Conservation (phyloP, 2,329 filamentous ascomycete genomes). For the Trichoderma sp. region DNA sequence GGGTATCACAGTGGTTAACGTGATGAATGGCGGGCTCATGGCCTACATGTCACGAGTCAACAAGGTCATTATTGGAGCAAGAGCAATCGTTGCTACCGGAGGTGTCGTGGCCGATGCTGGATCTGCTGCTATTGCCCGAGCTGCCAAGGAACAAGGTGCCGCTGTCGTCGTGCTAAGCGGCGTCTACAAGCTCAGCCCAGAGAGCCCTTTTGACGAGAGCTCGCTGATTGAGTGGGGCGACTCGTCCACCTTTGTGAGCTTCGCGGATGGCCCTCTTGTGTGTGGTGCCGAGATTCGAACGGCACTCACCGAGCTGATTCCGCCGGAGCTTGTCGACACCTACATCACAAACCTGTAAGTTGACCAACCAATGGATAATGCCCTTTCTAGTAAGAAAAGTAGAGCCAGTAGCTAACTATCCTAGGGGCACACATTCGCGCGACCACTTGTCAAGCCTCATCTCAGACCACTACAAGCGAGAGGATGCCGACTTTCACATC, state of each 20-base stretch:
- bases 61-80: slow-evolving; percentile 89
- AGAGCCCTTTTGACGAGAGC: slow-evolving; percentile 81
- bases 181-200: slow-evolving; percentile 90
- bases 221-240: slow-evolving; percentile 84
- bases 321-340: slow-evolving; percentile 70
- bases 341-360: slow-evolving; percentile 76
- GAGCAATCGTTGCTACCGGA: slow-evolving; percentile 84
- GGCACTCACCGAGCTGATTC: slow-evolving; percentile 79
- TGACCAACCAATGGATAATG: not conserved
- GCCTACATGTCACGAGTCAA: slow-evolving; percentile 94
- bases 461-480: slow-evolving; percentile 70
- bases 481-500: slow-evolving; percentile 64
- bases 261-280: slow-evolving; percentile 76
- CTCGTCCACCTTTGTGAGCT: slow-evolving; percentile 71
- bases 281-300: slow-evolving; percentile 75
- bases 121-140: slow-evolving; percentile 78
- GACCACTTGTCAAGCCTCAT: slow-evolving; percentile 73
- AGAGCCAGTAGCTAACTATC: not conserved
- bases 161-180: slow-evolving; percentile 87
- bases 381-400: not conserved
- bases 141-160: slow-evolving; percentile 76
- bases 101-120: slow-evolving; percentile 81
- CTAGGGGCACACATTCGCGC: slow-evolving; percentile 64
- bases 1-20: slow-evolving; percentile 78
- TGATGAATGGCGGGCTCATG: slow-evolving; percentile 82